Base-by-base conservation (phyloP, 2,329 filamentous ascomycete species). In the Cladosporium sp. region DNA sequence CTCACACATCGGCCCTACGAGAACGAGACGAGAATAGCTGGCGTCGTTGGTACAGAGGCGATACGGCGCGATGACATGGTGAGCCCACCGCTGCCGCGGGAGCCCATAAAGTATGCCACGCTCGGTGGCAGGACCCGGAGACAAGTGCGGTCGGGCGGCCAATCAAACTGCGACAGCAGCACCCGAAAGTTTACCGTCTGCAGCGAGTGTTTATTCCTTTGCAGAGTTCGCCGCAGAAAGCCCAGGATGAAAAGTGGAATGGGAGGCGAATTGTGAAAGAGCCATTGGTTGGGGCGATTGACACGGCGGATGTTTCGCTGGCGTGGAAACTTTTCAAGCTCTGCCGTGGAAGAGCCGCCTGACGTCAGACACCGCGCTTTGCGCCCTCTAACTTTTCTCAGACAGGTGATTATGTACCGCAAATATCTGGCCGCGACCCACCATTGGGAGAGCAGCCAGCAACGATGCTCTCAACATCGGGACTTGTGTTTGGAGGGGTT, bases 191-290 rank as follows among this genome's bases (percentile, higher is more conserved):
- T 48, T 36, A 27, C 15, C 38, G 32, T 24, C 27, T 17, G 27
- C 37, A 24, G 13, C 19, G 11, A 18, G 18, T 17, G 19, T 20
- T 38, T 32, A 22, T 48, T 48, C 37, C 45, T 48, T 48, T 48
- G 45, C 45, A 48, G 45, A 48, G 45, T 48, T 48, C 45, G 45
- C 45, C 45, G 45, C 37, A 40, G 45, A 48, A 48, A 24, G 19
- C 5, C 45, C 45, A 48, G 45, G 24, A 19, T 12, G 36, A 48
- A 48, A 48, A 48, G 45, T 48, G 45, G 45, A 41, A 27, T 41
- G 45, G 7, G 18, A 41, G 17, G 45, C 27, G 45, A 24, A 32
- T 41, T 40, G 39, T 27, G 9, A 12, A 32, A 24, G 45, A 36
- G 12, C 17, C 15, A 48, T 48, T 48, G 45, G 45, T 36, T 41